Base-by-base conservation (phyloP, 495 filamentous ascomycete species). In the Lepraria neglecta region DNA sequence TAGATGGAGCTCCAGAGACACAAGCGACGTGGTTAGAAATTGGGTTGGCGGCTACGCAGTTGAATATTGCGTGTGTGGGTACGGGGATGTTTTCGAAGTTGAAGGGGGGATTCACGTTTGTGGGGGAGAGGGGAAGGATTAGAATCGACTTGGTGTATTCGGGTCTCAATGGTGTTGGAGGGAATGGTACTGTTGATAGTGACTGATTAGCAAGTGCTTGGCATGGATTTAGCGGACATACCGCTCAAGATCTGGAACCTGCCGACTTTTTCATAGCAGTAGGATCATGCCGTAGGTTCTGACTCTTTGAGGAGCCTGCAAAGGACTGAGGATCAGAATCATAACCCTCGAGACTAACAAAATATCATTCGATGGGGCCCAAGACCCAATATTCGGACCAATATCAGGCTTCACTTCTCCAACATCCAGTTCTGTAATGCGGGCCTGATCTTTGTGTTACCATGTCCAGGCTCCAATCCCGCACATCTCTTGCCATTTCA, bases 31-130 rank as follows among this genome's bases (percentile, higher is more conserved):
- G 48, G 48, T 6, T 31, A 0, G 59, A 9, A 1, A 11, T 54
- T 4, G 38, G 48, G 7, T 6, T 14, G 7, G 48, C 28, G 42
- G 38, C 48, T 19, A 35, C 14, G 47, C 14, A 61, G 47, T 17
- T 61, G 24, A 44, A 54, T 19, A 21, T 15, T 27, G 35, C 35
- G n/a, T 60, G 58, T 11, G 11, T 59, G 17, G 24, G 6, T 33
- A 0, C 35, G 6, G n/a, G 19, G 0, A 31, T 4, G 6, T 31
- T 54, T 9, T 28, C 28, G 12, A 10, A 11, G 3, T 54, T 14
- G 28, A 45, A 42, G 15, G 47, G 58, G 0, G 58, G 33, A 17
- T 40, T 12, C 27, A 43, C 27, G 17, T 24, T 4, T 3, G 10
- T n/a, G 3, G 47, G 58, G 24, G 21, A 40, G 1, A 4, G 1